These are phyloP conservation scores for Hirsutella rhossiliensis DNA, from an alignment of 2,329 filamentous ascomycete genomes.

Conservation along the genomic window DNA sequence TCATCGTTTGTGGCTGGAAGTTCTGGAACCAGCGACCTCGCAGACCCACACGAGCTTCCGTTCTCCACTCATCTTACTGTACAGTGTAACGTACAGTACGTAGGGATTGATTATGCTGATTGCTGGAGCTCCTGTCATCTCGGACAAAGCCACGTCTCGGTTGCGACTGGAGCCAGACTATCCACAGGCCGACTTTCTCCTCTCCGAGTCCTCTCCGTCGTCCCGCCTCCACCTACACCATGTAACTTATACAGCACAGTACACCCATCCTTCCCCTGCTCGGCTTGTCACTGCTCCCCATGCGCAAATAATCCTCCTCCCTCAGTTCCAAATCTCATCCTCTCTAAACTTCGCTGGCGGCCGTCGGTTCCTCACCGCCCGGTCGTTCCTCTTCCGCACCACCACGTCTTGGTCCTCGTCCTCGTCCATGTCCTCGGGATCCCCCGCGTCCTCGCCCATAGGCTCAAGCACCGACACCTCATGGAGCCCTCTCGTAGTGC, in stretches of 20 bases:
- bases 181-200: no score
- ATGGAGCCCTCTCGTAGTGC: not conserved
- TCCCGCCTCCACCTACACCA: no score
- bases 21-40: slow-evolving; percentile 5
- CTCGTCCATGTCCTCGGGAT: slow-evolving; percentile 10
- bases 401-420: slow-evolving; percentile 20
- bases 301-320: not conserved
- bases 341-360: slow-evolving; percentile 23
- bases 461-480: not conserved
- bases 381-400: slow-evolving; percentile 13
- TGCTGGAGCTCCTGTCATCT: no score
- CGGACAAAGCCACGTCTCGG: no score
- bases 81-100: no score
- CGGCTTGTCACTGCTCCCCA: not conserved
- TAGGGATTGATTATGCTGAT: no score
- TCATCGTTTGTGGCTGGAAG: slow-evolving; percentile 18
- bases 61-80: not conserved
- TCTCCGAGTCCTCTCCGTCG: no score
- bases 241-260: no score
- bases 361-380: slow-evolving; percentile 18
- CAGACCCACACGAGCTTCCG: slow-evolving; percentile 4
- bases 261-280: no score
- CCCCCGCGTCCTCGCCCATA: not conserved
- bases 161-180: no score
- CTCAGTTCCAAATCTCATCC: slow-evolving; percentile 14